Evolutionary conservation across 2,329 filamentous ascomycete genomes (phyloP), one percentile per base, ranked within the genome.

Genomic region (Colletotrichum phormii): DNA sequence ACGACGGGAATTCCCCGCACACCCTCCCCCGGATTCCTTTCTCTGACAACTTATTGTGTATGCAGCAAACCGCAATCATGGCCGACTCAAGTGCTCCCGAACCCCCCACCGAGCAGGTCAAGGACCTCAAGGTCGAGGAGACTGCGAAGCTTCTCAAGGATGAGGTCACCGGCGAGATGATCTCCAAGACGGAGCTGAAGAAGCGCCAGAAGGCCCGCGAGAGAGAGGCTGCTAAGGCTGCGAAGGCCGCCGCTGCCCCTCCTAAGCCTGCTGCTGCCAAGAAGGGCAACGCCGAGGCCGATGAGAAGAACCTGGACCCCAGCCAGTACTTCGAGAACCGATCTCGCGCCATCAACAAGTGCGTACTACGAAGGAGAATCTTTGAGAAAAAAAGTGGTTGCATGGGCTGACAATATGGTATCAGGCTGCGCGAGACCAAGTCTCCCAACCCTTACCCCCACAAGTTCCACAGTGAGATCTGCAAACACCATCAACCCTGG

Each of bases 291-390:
- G 93, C 95, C 80, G 93, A 98, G 81, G 88, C 86, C 35, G 80
- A 81, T 64, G 88, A 89, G 82, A 87, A 87, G 82, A 87, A 89
- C 75, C 82, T 89, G 69, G 88, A 88, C 71, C 88, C 88, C 42
- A 89, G 88, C 82, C 88, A 90, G 82, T 99, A 98, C 88, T 98
- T 98, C 82, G 97, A 99, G 86, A 97, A 98, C 81, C 94, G 97
- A 75, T 97, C 93, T 79, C 91, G 94, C 77, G 89, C 89, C 77
- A 91, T 98, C 86, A 92, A 93, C 83, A 92, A 93, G 72, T 75
- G 33, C 12, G 73, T 66, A 8, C 26, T 9, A 9, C 15, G 1
- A n/a, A 13, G 6, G 26, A 29, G 24, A 2, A 4, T 7, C 3
- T 51, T 24, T 33, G 22, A 79, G 89, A n/a, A n/a, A 89, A 76